Base-by-base conservation (phyloP, 164 flowering plant species). In the Vitis rotundifolia region DNA sequence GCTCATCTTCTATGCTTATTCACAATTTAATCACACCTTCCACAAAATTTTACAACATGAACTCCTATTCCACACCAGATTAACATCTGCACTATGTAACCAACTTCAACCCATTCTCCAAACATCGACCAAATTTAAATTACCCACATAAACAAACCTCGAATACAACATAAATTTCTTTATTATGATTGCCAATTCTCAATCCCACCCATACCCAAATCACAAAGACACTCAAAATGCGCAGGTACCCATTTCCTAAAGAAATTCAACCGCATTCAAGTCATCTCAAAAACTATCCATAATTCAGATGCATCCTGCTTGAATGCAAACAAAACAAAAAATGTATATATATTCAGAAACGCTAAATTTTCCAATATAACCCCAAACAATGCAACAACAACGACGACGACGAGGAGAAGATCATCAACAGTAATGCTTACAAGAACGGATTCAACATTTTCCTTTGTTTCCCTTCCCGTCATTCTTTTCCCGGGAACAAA, bases 1-100 rank as follows among this genome's bases (percentile, higher is more conserved):
- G 50, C 63, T 73, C 80, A 73, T 72, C 56, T 61, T 59, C n/a
- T 52, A n/a, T 4, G 15, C 10, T 8, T 7, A 37, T 37, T 37
- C 44, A 37, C 53, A 18, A 62, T 11, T 28, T 31, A 49, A 9
- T n/a, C 61, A 37, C 18, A 62, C 47, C 67, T 37, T 65, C 49
- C 71, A 8, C 15, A 44, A 55, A 75, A 12, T 26, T 18, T 10
- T 14, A 55, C 29, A 51, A 13, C 68, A 49, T 3, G 22, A 51
- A 0, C 9, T 16, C 48, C 60, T 13, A 44, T 14, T 18, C 15
- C 60, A 37, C 47, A n/a, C 37, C 49, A 54, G 5, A 28, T 53
- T 44, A 12, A 26, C 56, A 53, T 53, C 15, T 37, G 49, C 14
- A 48, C 49, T 48, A 61, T 31, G 26, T 14, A 37, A 31, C 19